Base-by-base conservation (phyloP, 495 filamentous ascomycete species). In the Daldinia vernicosa region DNA sequence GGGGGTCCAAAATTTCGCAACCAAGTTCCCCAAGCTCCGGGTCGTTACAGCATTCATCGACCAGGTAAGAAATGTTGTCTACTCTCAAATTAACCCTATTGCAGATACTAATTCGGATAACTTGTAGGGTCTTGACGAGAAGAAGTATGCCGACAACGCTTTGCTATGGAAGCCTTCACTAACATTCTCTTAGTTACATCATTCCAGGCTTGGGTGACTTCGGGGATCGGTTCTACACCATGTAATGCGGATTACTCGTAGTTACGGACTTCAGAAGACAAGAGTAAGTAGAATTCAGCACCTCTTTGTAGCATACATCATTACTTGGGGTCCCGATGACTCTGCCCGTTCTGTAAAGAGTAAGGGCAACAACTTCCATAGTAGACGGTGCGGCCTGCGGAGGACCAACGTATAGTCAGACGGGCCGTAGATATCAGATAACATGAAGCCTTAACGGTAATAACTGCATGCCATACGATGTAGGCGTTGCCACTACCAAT, bases 41-140 rank as follows among this genome's bases (percentile, higher is more conserved):
- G 91, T 98, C 17, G 93, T 99, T 50, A 98, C 95, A n/a, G 93
- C 95, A 15, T 99, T 99, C 76, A 88, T 99, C 71, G 95, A 99
- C 75, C 89, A 93, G 77, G 81, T 81, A 55, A 72, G 75, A 69
- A 32, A 8, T 53, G 11, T 17, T 9, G 37, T 47, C 14, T 43
- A 55, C 14, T 24, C 5, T 6, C 12, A 47, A 17, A 65, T 32
- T 14, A 9, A 24, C 19, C 14, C 0, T 28, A 32, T 26, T 11
- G 12, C 40, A 50, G 30, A 50, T 62, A 51, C 78, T 81, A 79
- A 82, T 63, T 15, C 11, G 1, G 17, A 52, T 53, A 26, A 47
- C 47, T 43, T 35, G 52, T 55, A 85, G 81, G 95, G 95, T 15
- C 83, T 99, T 39, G 91, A 99, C 79, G 94, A 94, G 76, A 97